Percentiles rank a stretch among this genome's conserved stretches.
These are phyloP conservation scores for Brassica nigra DNA, from an alignment of 345 rosid genomes.

Conservation along the genomic window DNA sequence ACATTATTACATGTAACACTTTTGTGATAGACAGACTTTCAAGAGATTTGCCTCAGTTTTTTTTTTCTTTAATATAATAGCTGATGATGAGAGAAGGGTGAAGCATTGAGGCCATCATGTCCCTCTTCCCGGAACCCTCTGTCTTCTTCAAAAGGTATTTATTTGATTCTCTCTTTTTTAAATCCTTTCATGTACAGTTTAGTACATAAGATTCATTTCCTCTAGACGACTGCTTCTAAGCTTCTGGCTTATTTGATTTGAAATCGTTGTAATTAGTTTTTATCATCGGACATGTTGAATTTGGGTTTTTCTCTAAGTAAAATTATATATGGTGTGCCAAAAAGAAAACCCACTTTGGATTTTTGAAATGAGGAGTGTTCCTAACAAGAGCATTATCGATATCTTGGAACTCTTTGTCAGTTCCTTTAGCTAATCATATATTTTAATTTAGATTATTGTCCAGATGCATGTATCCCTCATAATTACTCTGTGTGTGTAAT, in stretches of 20 bases:
- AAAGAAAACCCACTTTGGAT: slow-evolving; percentile 23
- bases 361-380: slow-evolving; percentile 31
- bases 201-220: slow-evolving; percentile 30
- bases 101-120: slow-evolving; percentile 86
- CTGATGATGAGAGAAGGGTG: slow-evolving; percentile 44
- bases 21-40: slow-evolving; percentile 33
- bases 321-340: slow-evolving; percentile 26
- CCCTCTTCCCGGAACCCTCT: slow-evolving; percentile 65
- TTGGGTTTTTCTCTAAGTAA: neutral
- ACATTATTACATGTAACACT: slow-evolving; percentile 29
- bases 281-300: neutral
- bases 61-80: slow-evolving; percentile 21
- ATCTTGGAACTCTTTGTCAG: slow-evolving; percentile 48
- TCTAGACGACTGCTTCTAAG: slow-evolving; percentile 8
- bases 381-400: slow-evolving; percentile 38
- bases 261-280: neutral
- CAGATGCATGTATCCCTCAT: slow-evolving; percentile 19
- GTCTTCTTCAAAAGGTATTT: slow-evolving; percentile 46
- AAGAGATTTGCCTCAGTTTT: slow-evolving; percentile 45
- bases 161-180: slow-evolving; percentile 4
- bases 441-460: neutral
- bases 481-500: slow-evolving; percentile 8
- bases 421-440: neutral
- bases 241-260: neutral
- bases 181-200: slow-evolving; percentile 22